A percentile compares a stretch with the other conserved stretches of the same genome.
Evolutionary conservation across 345 rosid genomes (phyloP).

Genomic region (Abelmoschus esculentus): DNA sequence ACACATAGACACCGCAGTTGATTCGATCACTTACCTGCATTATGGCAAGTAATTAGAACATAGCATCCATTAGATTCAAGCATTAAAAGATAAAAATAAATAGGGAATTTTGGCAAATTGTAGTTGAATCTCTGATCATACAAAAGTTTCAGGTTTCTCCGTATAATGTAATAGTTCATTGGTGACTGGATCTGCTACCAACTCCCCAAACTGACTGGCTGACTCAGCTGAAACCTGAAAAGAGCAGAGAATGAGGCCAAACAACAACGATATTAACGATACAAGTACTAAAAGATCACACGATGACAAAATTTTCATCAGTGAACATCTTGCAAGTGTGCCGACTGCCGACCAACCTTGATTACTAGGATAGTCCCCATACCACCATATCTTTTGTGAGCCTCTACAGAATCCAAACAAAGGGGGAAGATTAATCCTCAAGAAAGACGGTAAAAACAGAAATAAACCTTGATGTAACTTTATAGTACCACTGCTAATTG

Average conservation of each 20-base stretch:
- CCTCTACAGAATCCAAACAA: slow-evolving; percentile 40
- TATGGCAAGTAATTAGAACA: slow-evolving; percentile 9
- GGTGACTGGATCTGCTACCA: slow-evolving; percentile 84
- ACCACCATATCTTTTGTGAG: slow-evolving; percentile 68
- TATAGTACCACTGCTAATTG: background rate
- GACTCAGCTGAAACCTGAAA: slow-evolving; percentile 82
- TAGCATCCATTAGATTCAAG: background rate
- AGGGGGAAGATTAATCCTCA: slow-evolving; percentile 7
- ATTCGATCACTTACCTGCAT: slow-evolving; percentile 84
- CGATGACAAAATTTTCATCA: background rate
- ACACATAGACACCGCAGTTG: slow-evolving; percentile 83
- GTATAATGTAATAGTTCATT: slow-evolving; percentile 90
- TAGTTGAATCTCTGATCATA: slow-evolving; percentile 28
- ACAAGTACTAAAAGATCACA: background rate
- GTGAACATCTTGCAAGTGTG: slow-evolving; percentile 3
- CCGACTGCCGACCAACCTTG: slow-evolving; percentile 46
- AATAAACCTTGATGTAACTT: background rate
- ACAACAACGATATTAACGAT: background rate
- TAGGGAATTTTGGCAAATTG: background rate
- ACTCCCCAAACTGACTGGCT: slow-evolving; percentile 88
- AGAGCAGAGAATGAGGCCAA: background rate
- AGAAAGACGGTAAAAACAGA: slow-evolving; percentile 8
- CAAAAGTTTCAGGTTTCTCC: slow-evolving; percentile 96
- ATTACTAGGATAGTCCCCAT: slow-evolving; percentile 83
- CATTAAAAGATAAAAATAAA: background rate